Evolutionary conservation across 177 flowering plant genomes (phyloP), one percentile per base, ranked within the genome.

Genomic region (Telopea speciosissima): DNA sequence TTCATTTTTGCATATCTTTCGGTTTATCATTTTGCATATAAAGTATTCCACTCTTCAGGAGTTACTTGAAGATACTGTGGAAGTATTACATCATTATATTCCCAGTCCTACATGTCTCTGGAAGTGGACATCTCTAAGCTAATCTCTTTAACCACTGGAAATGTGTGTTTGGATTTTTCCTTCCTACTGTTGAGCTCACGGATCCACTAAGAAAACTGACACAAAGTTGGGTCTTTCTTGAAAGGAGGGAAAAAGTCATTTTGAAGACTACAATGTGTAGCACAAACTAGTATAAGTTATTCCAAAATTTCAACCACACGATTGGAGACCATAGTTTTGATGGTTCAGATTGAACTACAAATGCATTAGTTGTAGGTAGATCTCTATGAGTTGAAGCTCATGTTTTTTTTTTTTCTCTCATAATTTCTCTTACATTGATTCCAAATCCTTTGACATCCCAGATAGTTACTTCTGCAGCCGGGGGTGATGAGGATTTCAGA

Each of bases 391-490:
- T 9, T 9, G 14, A 13, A 44, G 14, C 19, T 49, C 19, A 0
- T 12, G 54, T 19, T 14, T 49, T 60, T 6, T 24, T 24, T n/a
- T 12, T 2, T 36, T 36, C 40, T 8, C 40, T 36, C 40, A 36
- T 36, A 8, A 36, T 36, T 36, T 36, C 40, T 67, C 62, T 65
- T 19, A 36, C 56, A 65, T 33, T 58, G 40, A 36, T 63, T 23
- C 59, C 49, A 33, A 73, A 31, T 63, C 61, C 16, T 23, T 65
- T 70, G 24, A 36, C 54, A 31, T 70, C 75, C 22, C 87, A 91
- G 96, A 81, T 80, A 74, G 88, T 90, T 73, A 81, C 90, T 75
- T 84, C 90, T 65, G 84, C 79, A 52, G 76, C 86, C 36, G 80
- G 75, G 40, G 76, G 77, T 22, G 84, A 88, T 75, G 86, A 83